Conservation (phyloP, 495 filamentous ascomycete genomes). For the Margaritispora aquatica region DNA sequence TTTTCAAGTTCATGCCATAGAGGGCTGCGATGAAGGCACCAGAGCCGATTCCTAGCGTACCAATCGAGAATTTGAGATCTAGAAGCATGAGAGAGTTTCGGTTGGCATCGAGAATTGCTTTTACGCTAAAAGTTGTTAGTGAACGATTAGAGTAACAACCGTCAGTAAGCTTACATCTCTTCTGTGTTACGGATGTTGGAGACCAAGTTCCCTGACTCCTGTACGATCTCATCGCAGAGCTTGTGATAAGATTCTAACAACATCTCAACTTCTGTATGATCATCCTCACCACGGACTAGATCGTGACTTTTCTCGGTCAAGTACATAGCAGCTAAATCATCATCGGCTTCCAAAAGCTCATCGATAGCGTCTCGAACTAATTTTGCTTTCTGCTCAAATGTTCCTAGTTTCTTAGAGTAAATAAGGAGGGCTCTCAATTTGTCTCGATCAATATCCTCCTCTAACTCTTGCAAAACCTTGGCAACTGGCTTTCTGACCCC, state of each 20-base stretch:
- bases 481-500: conserved; percentile 88
- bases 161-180: conserved; percentile 68
- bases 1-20: conserved; percentile 98
- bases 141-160: background rate
- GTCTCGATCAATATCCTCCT: conserved; percentile 95
- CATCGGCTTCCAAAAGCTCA: conserved; percentile 94
- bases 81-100: conserved; percentile 98
- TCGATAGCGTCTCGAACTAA: conserved; percentile 93
- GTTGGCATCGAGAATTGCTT: conserved; percentile 95
- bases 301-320: conserved; percentile 78
- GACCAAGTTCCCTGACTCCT: conserved; percentile 85
- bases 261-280: conserved; percentile 97
- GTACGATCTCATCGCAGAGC: conserved; percentile 95
- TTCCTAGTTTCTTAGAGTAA: conserved; percentile 90
- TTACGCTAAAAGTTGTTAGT: conserved; percentile 54
- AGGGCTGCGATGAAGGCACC: conserved; percentile 94
- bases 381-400: conserved; percentile 94
- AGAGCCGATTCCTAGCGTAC: conserved; percentile 83
- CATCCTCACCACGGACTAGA: conserved; percentile 67
- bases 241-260: conserved; percentile 96
- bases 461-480: conserved; percentile 76
- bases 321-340: conserved; percentile 94
- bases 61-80: conserved; percentile 93
- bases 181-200: conserved; percentile 97
- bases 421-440: conserved; percentile 86